Evolutionary conservation across 73 alveolate species (phyloP), one percentile per base, ranked within the genome.

Genomic region (Paramecium tetraurelia): DNA sequence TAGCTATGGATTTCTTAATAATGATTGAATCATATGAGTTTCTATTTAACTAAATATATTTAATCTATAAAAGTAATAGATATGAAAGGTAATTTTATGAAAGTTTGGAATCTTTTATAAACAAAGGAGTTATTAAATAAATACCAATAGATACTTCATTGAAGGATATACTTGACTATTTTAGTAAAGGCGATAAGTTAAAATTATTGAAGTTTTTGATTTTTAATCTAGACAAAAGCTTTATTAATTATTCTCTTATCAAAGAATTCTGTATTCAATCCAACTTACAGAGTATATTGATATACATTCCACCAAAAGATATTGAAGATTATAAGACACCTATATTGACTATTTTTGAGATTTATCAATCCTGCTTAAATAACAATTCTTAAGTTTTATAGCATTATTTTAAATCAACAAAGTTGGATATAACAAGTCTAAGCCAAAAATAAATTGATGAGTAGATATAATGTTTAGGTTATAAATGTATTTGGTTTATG

Each of bases 401-500:
- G 6, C 4, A 24, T 7, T 75, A 75, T 36, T 35, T 75, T 20
- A 75, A 33, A 75, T 36, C 41, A 14, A 8, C 16, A 14, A 1
- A 75, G 16, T 2, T 75, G 8, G 87, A 75, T 16, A 35, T 75
- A 4, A 4, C 16, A 12, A 36, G 16, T 53, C 9, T 53, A 36
- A 75, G 59, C 18, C 2, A 36, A 14, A 10, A 75, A 33, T 33
- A 75, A 36, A 75, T 33, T 33, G 57, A 33, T 16, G 48, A 40
- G 14, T 44, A 75, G 10, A 75, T 75, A 14, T 31, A 75, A 75
- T 3, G 20, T 31, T 75, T 31, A 75, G 87, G 87, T 12, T 75
- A 75, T 75, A 75, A 44, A 75, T 75, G 87, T 75, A 75, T 75
- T 2, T 75, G 87, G 87, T 75, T 14, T n/a, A 14, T 75, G 59